phyloP scores from a whole-genome alignment of 306 rosid species.

The Elaeagnus macrophylla region DNA sequence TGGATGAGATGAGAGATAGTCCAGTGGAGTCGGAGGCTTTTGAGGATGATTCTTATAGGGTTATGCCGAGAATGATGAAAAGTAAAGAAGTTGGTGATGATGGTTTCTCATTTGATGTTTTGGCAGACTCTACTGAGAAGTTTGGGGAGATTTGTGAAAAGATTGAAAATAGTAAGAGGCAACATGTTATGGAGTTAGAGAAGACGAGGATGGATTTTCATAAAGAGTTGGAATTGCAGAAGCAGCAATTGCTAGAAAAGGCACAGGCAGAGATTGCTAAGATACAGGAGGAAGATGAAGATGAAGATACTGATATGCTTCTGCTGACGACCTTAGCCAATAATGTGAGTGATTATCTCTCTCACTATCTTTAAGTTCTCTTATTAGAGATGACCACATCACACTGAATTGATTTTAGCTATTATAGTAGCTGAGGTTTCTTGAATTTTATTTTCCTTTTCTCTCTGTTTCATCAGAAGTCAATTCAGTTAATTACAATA shows the following conservation, averaged over 20 bases:
- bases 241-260: conserved; percentile 73
- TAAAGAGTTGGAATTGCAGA: conserved; percentile 66
- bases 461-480: not conserved
- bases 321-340: conserved; percentile 8
- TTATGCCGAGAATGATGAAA: conserved; percentile 7
- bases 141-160: conserved; percentile 75
- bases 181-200: conserved; percentile 80
- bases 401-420: conserved; percentile 6
- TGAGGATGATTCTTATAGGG: conserved; percentile 24
- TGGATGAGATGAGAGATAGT: conserved; percentile 92
- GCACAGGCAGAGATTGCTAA: conserved; percentile 59
- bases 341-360: conserved; percentile 8
- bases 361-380: not conserved
- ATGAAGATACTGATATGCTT: conserved; percentile 14
- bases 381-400: conserved; percentile 1
- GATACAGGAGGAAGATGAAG: conserved; percentile 37
- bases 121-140: conserved; percentile 64
- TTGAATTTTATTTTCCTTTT: no score
- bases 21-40: conserved; percentile 62
- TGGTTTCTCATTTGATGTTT: conserved; percentile 38
- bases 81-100: conserved; percentile 17
- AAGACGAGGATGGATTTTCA: conserved; percentile 61
- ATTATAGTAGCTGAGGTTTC: not conserved
- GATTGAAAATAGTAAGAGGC: conserved; percentile 75
- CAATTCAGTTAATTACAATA: conserved; percentile 1